These are phyloP conservation scores for Coemansia aciculifera DNA, from an alignment of 192 early-diverging fungal genomes.

Conservation along the genomic window DNA sequence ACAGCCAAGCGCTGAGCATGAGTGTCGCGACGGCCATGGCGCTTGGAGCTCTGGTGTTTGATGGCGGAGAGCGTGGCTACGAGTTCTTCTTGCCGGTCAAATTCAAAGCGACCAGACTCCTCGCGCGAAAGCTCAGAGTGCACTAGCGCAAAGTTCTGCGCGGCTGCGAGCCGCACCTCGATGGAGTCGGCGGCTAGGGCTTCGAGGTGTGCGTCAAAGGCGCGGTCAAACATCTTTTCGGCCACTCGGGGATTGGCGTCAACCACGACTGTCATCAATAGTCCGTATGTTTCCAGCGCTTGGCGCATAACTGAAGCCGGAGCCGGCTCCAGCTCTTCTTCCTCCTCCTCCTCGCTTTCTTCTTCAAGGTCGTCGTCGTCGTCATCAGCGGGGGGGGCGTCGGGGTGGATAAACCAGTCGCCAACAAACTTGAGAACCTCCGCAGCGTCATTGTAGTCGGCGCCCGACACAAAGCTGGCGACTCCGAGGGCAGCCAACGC, in stretches of 20 bases:
- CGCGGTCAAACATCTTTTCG: slow-evolving; percentile 30
- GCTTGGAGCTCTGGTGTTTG: slow-evolving; percentile 60
- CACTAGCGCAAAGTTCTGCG: slow-evolving; percentile 74
- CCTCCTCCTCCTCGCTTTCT: not conserved
- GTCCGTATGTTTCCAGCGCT: slow-evolving; percentile 33
- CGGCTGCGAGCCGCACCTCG: slow-evolving; percentile 67
- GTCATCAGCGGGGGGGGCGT: not conserved
- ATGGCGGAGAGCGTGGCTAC: slow-evolving; percentile 59
- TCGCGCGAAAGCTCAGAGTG: slow-evolving; percentile 56
- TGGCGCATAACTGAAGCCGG: slow-evolving; percentile 17
- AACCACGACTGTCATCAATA: slow-evolving; percentile 34
- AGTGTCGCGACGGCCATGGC: slow-evolving; percentile 59
- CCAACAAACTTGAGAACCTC: slow-evolving; percentile 23
- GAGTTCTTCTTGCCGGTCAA: slow-evolving; percentile 62
- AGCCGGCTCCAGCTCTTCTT: not conserved
- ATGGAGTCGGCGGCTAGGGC: slow-evolving; percentile 60
- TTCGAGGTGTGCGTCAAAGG: slow-evolving; percentile 48
- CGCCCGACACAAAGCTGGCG: slow-evolving; percentile 42
- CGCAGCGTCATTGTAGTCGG: slow-evolving; percentile 34
- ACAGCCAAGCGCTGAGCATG: slow-evolving; percentile 62
- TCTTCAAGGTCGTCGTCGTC: not conserved
- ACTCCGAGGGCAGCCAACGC: slow-evolving; percentile 32
- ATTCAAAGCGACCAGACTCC: slow-evolving; percentile 26
- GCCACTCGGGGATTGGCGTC: slow-evolving; percentile 21
- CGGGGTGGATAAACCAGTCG: slow-evolving; percentile 9